A percentile compares a stretch with the other conserved stretches of the same genome.
Conservation (phyloP, 768 basidiomycete species). For the Podaxis sp. region DNA sequence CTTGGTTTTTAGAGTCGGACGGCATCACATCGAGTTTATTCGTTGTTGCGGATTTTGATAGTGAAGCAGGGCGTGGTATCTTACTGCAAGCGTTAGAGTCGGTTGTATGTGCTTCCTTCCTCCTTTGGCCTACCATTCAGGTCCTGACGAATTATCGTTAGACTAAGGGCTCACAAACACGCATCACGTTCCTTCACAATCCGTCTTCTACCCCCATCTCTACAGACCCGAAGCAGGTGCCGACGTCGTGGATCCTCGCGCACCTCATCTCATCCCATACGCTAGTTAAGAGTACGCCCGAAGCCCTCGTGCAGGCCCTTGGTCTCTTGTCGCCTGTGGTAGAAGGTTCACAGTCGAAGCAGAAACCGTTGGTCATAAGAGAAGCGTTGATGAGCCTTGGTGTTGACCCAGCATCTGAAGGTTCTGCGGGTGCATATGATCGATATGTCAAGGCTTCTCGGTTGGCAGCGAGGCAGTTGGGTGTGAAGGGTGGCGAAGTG, state of each 20-base stretch:
- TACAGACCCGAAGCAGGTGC: constrained; percentile 15
- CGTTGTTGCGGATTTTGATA: constrained; percentile 78
- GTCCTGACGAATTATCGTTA: constrained; percentile 19
- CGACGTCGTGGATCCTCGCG: constrained; percentile 43
- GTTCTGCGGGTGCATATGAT: constrained; percentile 29
- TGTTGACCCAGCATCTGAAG: constrained; percentile 24
- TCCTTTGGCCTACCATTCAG: background rate
- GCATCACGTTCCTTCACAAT: constrained; percentile 78
- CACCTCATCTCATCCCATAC: constrained; percentile 40
- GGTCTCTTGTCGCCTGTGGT: background rate
- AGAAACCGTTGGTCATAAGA: constrained; percentile 33
- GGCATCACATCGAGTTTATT: constrained; percentile 45
- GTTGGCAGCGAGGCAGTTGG: constrained; percentile 49
- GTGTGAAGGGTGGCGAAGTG: constrained; percentile 54
- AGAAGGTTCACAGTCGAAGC: constrained; percentile 21
- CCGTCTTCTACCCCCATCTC: constrained; percentile 27
- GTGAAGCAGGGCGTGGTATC: constrained; percentile 48
- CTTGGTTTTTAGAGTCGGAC: constrained; percentile 20
- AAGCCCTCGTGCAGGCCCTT: constrained; percentile 31
- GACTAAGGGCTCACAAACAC: constrained; percentile 42
- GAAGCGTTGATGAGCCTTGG: constrained; percentile 28
- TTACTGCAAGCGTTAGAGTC: constrained; percentile 63
- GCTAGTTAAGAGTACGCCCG: constrained; percentile 35
- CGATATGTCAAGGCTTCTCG: constrained; percentile 42
- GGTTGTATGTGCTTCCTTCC: constrained; percentile 40